A percentile compares a stretch with the other conserved stretches of the same genome.
These are phyloP conservation scores for Fallopia convolvulus DNA, from an alignment of 148 eudicot species.

Conservation along the genomic window DNA sequence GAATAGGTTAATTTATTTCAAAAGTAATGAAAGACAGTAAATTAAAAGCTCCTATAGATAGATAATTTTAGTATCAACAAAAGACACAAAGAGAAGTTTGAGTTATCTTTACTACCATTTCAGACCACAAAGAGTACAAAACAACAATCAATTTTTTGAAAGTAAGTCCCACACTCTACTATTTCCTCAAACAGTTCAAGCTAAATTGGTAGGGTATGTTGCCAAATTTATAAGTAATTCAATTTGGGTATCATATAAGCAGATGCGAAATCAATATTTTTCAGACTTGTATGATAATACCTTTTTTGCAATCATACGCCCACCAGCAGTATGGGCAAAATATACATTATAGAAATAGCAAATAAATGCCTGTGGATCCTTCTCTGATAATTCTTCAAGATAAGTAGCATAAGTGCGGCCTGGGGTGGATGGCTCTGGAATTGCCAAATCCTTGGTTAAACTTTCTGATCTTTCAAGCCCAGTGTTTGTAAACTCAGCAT, in stretches of 20 bases:
- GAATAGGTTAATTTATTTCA: not conserved
- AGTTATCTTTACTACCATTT: not conserved
- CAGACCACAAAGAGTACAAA: not conserved
- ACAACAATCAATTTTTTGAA: not conserved
- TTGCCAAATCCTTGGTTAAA: conserved; percentile 65
- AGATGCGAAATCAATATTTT: not conserved
- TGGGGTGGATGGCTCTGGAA: conserved; percentile 85
- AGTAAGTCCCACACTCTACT: not conserved
- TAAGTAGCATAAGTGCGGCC: conserved; percentile 53
- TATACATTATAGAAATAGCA: conserved; percentile 90
- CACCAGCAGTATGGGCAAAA: conserved; percentile 92
- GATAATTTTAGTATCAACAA: not conserved
- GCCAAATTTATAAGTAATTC: not conserved
- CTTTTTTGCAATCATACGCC: conserved; percentile 93
- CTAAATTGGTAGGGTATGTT: not conserved
- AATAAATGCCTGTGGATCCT: conserved; percentile 84
- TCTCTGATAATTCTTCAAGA: conserved; percentile 65
- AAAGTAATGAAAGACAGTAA: not conserved
- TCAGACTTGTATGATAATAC: conserved; percentile 22
- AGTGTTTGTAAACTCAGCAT: conserved; percentile 82
- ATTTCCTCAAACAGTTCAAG: not conserved
- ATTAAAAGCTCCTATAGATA: not conserved
- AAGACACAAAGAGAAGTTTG: not conserved
- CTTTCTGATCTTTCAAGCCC: conserved; percentile 76
- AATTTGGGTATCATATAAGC: too few relatives aligned